Conservation (phyloP, 2,329 filamentous ascomycete species). For the Gaeumannomyces sp. region DNA sequence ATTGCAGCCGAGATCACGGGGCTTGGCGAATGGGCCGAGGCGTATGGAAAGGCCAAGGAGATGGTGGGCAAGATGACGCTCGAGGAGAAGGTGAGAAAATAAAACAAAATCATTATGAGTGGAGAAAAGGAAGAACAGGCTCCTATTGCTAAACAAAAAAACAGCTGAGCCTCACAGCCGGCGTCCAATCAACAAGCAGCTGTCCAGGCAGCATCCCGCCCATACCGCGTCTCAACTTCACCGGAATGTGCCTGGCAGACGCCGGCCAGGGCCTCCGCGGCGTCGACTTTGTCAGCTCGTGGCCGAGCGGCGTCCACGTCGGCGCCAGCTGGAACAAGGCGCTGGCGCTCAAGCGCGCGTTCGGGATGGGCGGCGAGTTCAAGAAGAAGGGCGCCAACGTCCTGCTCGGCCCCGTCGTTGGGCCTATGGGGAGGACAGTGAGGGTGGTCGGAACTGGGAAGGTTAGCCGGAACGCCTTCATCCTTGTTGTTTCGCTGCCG, state of each 20-base stretch:
- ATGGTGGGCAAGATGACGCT: conserved; percentile 68
- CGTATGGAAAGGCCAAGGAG: conserved; percentile 59
- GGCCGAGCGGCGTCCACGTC: conserved; percentile 35
- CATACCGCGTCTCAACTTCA: conserved; percentile 32
- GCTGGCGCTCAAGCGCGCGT: conserved; percentile 60
- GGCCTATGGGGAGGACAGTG: conserved; percentile 55
- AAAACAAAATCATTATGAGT: conserved; percentile 15
- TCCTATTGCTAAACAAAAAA: not conserved
- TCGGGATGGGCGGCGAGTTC: conserved; percentile 72
- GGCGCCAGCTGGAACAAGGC: conserved; percentile 61
- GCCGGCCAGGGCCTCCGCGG: conserved; percentile 37
- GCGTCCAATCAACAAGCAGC: conserved; percentile 43
- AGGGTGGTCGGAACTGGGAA: conserved; percentile 57
- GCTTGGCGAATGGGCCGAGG: conserved; percentile 57
- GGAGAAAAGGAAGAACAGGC: not conserved
- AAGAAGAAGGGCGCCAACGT: conserved; percentile 73
- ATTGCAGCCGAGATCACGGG: conserved; percentile 48
- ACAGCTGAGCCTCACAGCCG: conserved; percentile 66
- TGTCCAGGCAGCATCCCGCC: conserved; percentile 40
- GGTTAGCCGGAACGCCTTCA: conserved; percentile 17
- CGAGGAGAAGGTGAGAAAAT: conserved; percentile 54
- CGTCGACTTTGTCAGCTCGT: conserved; percentile 36
- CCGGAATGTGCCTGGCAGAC: conserved; percentile 39
- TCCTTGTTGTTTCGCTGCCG: not conserved
- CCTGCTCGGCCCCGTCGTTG: conserved; percentile 69